Conservation (phyloP, 306 rosid genomes). For the Nissolia schottii region DNA sequence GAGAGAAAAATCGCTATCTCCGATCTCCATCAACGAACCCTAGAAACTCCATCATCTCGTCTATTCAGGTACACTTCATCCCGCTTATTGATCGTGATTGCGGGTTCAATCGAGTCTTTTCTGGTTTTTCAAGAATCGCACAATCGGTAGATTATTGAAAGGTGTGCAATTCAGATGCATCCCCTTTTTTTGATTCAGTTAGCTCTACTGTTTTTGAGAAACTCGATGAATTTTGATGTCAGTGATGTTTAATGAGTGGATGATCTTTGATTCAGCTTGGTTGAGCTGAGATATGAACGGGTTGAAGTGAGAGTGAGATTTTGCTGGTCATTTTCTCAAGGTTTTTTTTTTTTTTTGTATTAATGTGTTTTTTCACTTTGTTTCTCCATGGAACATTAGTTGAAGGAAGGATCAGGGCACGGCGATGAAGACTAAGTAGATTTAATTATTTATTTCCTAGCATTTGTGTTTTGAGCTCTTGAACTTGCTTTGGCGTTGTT, state of each 20-base stretch:
- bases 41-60: constrained; percentile 24
- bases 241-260: constrained; percentile 1
- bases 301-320: constrained; percentile 22
- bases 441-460: neutral
- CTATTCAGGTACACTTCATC: constrained; percentile 39
- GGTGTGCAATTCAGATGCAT: neutral
- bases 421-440: neutral
- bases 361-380: neutral
- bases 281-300: constrained; percentile 11
- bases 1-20: constrained; percentile 20
- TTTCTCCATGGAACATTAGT: neutral
- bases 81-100: neutral
- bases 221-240: neutral
- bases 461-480: neutral
- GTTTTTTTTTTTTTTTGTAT: neutral
- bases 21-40: constrained; percentile 57
- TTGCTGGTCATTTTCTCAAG: constrained; percentile 1
- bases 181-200: neutral
- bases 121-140: neutral
- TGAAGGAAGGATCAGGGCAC: neutral
- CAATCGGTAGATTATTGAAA: constrained; percentile 8
- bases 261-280: neutral
- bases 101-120: constrained; percentile 3
- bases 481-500: neutral
- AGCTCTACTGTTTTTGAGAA: neutral